A percentile compares a stretch with the other conserved stretches of the same genome.
Conservation (phyloP, 352 stramenopile species). For the Phytophthora hibernalis region DNA sequence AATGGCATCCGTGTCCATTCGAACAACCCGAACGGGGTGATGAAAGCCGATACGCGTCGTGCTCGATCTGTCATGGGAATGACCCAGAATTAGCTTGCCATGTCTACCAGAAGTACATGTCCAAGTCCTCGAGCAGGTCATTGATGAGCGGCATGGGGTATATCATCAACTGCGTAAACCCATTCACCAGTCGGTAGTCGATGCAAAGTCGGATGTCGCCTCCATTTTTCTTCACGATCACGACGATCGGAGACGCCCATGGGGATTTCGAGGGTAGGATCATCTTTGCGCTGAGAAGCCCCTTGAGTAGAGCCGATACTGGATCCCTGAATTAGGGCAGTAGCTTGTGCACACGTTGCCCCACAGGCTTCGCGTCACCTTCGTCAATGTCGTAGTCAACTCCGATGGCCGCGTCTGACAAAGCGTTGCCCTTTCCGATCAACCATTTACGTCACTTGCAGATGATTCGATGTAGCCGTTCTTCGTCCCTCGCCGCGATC, state of each 20-base stretch:
- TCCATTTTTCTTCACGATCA: conserved; percentile 34
- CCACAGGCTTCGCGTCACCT: conserved; percentile 2
- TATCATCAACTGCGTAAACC: no score
- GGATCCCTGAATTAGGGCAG: conserved; percentile 23
- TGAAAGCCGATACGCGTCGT: no score
- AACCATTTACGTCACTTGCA: conserved; percentile 1
- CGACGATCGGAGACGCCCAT: no score
- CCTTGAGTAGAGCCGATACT: no score
- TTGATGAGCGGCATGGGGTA: conserved; percentile 5
- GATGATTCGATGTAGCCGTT: background rate
- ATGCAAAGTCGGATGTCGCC: conserved; percentile 32
- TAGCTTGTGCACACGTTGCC: conserved; percentile 10
- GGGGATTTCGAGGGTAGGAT: no score
- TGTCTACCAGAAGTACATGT: no score
- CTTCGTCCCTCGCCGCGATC: background rate
- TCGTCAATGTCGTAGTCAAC: conserved; percentile 27
- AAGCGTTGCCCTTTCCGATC: no score
- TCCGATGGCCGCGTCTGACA: background rate
- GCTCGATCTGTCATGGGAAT: conserved; percentile 32
- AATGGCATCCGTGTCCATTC: no score
- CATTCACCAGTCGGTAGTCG: conserved; percentile 20
- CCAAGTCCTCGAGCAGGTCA: no score
- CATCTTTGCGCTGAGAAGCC: no score
- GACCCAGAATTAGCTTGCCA: no score
- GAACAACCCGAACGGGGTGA: no score